A percentile compares a stretch with the other conserved stretches of the same genome.
Evolutionary conservation across 1,284 basidiomycete species (phyloP).

Genomic region (Puccinia coronata): DNA sequence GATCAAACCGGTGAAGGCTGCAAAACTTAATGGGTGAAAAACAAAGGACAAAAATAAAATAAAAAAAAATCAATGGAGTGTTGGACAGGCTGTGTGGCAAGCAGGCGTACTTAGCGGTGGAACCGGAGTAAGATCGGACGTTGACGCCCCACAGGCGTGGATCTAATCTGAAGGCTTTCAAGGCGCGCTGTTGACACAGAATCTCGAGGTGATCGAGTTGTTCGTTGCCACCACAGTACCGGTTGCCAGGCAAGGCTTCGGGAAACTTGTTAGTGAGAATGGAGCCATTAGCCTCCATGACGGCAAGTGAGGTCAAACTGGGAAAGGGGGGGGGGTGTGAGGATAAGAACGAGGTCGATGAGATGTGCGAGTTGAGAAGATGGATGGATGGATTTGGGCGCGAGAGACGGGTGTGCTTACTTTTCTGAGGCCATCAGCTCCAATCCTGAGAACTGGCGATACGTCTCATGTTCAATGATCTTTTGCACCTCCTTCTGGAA

Average conservation of each 20-base stretch:
- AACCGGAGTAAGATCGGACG: constrained; percentile 93
- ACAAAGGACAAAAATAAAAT: not conserved
- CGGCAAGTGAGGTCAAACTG: constrained; percentile 90
- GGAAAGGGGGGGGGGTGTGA: not conserved
- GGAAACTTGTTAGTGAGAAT: constrained; percentile 67
- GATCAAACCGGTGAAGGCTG: constrained; percentile 92
- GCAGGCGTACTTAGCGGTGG: constrained; percentile 33
- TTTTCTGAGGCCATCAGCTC: constrained; percentile 94
- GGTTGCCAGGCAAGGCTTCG: constrained; percentile 70
- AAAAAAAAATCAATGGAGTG: too few species aligned
- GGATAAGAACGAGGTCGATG: too few species aligned
- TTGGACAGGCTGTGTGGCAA: too few species aligned
- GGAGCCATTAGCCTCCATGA: constrained; percentile 98
- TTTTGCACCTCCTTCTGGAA: constrained; percentile 38
- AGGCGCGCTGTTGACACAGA: constrained; percentile 91
- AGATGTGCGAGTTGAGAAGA: constrained; percentile 55
- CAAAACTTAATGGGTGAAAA: constrained; percentile 76
- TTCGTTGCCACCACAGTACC: constrained; percentile 96
- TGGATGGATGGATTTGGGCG: too few species aligned
- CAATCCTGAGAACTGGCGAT: constrained; percentile 88
- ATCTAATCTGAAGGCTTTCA: constrained; percentile 95
- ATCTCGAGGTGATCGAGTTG: constrained; percentile 95
- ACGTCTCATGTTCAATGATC: constrained; percentile 43
- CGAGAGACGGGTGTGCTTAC: constrained; percentile 5
- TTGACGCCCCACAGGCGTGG: constrained; percentile 92